Evolutionary conservation across 1,139 yeast species (phyloP), one percentile per base, ranked within the genome.

Genomic region (Pichia sp.): DNA sequence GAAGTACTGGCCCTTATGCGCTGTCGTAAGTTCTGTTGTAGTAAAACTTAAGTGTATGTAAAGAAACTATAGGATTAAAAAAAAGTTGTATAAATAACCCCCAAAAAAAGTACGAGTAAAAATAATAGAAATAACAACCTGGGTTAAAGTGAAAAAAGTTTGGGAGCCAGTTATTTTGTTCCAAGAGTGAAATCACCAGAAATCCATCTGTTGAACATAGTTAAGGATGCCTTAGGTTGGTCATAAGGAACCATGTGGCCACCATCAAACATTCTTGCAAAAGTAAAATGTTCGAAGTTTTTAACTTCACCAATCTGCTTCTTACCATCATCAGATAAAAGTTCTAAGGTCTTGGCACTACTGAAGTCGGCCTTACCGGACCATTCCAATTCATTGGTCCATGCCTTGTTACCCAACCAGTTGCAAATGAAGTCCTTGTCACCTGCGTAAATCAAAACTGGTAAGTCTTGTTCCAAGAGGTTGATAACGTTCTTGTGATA

Each of bases 391-490:
- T 71, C 79, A 67, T 86, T 76, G 44, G 90, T 75, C 95, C 93
- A 87, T 15, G 87, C 93, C 68, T 80, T 80, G 74, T 87, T 87
- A 69, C 95, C 95, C 67, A 87, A 76, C 95, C 95, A 87, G 75
- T 87, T 87, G 72, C 95, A 87, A 65, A 87, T 87, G 68, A 84
- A 87, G 72, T 87, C 95, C 72, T 87, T 86, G 72, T 87, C 95
- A 75, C 95, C 95, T 41, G 93, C 95, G 63, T 87, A 87, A 59
- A 87, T 80, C 67, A 87, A 77, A 29, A 85, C 87, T 16, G 95
- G 95, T 53, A 86, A 64, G 30, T 76, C 83, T 42, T 74, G 65
- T 62, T 80, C 82, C 65, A 81, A 75, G 57, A 80, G 71, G 51
- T 77, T 77, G 57, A 74, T 70, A 40, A 81, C 83, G 49, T 80